Percentiles rank a stretch among this genome's conserved stretches.
Conservation (phyloP, 768 basidiomycete species). For the Cyclocybe cylindracea region DNA sequence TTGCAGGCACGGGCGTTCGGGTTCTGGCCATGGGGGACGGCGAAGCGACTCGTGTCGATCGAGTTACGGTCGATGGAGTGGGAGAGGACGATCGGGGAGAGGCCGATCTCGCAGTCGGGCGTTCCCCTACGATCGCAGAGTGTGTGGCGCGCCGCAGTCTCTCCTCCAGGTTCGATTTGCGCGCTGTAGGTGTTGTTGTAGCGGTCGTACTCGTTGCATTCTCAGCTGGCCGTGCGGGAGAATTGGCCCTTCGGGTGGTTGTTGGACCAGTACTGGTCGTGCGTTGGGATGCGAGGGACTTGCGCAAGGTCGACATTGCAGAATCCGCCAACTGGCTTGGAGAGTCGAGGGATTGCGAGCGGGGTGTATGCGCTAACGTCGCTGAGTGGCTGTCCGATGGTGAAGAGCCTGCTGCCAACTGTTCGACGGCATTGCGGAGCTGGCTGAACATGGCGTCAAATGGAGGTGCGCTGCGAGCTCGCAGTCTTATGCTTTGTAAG, state of each 20-base stretch:
- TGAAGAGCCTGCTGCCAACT: slow-evolving; percentile 51
- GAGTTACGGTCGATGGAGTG: slow-evolving; percentile 10
- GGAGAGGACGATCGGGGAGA: slow-evolving; percentile 28
- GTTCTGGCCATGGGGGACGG: slow-evolving; percentile 29
- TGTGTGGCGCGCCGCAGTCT: slow-evolving; percentile 62
- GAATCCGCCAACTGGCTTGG: slow-evolving; percentile 62
- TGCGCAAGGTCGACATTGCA: slow-evolving; percentile 61
- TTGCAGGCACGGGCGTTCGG: slow-evolving; percentile 2
- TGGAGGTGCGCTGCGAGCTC: not conserved
- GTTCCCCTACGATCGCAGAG: slow-evolving; percentile 54
- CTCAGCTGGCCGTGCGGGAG: slow-evolving; percentile 10
- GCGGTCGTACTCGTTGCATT: not conserved
- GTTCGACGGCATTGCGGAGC: slow-evolving; percentile 74
- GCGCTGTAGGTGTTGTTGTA: slow-evolving; percentile 6
- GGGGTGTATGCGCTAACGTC: slow-evolving; percentile 16
- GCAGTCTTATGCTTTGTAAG: no score
- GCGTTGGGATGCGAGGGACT: slow-evolving; percentile 53
- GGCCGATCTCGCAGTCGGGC: no score
- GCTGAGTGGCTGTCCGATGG: slow-evolving; percentile 18
- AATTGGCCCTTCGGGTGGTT: slow-evolving; percentile 12
- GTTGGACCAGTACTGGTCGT: slow-evolving; percentile 43
- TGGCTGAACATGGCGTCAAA: slow-evolving; percentile 65
- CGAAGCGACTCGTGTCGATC: slow-evolving; percentile 29
- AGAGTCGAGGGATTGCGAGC: slow-evolving; percentile 41
- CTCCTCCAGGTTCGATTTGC: slow-evolving; percentile 73